Conservation (phyloP, 1,284 basidiomycete species). For the Ganoderma meredithae region DNA sequence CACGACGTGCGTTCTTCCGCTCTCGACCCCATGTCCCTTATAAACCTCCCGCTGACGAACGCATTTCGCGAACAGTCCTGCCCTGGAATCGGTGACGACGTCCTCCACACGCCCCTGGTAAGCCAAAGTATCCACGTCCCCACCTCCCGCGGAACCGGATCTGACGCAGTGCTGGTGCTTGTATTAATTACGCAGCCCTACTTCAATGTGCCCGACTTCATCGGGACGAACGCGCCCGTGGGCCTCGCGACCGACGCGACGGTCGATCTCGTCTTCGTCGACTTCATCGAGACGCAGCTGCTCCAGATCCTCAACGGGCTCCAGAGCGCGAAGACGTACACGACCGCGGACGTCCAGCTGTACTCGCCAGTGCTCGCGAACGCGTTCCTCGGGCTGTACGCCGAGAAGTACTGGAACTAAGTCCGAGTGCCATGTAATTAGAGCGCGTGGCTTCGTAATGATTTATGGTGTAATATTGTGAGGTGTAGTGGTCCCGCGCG, state of each 20-base stretch:
- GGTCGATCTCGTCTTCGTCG: slow-evolving; percentile 75
- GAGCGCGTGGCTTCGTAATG: background rate
- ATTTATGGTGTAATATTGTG: background rate
- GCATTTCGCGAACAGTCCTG: slow-evolving; percentile 53
- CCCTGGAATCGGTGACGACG: slow-evolving; percentile 78
- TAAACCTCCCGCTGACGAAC: too few species aligned
- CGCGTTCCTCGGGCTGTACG: slow-evolving; percentile 66
- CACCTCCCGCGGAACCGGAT: background rate
- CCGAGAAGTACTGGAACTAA: slow-evolving; percentile 66
- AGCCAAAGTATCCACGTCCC: slow-evolving; percentile 2
- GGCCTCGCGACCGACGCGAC: slow-evolving; percentile 54
- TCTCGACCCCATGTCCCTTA: too few species aligned
- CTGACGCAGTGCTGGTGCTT: background rate
- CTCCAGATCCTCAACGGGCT: slow-evolving; percentile 62
- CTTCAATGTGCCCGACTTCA: slow-evolving; percentile 61
- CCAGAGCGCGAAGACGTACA: slow-evolving; percentile 59
- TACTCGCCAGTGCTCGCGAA: slow-evolving; percentile 62
- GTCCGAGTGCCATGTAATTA: slow-evolving; percentile 5
- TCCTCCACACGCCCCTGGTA: slow-evolving; percentile 58
- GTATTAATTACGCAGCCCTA: slow-evolving; percentile 46
- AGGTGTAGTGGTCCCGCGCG: background rate
- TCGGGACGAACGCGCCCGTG: slow-evolving; percentile 61
- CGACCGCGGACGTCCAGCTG: slow-evolving; percentile 53
- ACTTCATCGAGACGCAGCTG: slow-evolving; percentile 66
- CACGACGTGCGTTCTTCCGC: slow-evolving; percentile 57